These are phyloP conservation scores for Baorangia bicolor DNA, from an alignment of 768 basidiomycete genomes.

Conservation along the genomic window DNA sequence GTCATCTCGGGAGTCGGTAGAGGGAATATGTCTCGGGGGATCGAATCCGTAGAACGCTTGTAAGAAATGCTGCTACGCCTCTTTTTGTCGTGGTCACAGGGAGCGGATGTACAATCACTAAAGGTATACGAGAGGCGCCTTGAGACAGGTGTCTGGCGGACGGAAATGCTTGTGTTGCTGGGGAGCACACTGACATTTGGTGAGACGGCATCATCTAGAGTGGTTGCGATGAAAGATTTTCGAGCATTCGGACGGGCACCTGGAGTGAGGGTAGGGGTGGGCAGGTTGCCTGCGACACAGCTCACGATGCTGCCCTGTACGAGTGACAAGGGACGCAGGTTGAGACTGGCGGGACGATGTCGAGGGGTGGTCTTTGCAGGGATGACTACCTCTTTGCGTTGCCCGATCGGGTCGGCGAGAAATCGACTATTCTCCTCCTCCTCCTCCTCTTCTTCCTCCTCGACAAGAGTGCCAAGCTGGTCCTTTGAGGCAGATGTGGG, in stretches of 20 bases:
- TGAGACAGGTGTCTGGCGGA: constrained; percentile 15
- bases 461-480: constrained; percentile 73
- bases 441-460: constrained; percentile 87
- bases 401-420: constrained; percentile 16
- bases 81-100: constrained; percentile 33
- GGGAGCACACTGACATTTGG: constrained; percentile 2
- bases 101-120: constrained; percentile 24
- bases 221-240: constrained; percentile 17
- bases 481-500: constrained; percentile 68
- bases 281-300: constrained; percentile 38
- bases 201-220: constrained; percentile 28
- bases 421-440: constrained; percentile 61
- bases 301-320: constrained; percentile 50
- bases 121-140: constrained; percentile 29
- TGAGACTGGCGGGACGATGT: constrained; percentile 64
- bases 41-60: constrained; percentile 46
- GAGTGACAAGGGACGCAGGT: constrained; percentile 70
- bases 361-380: constrained; percentile 45
- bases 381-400: constrained; percentile 19
- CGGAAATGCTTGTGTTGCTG: background rate
- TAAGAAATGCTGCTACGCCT: constrained; percentile 77
- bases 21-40: constrained; percentile 39
- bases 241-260: constrained; percentile 45
- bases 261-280: constrained; percentile 57
- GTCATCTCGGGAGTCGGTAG: constrained; percentile 78